Base-by-base conservation (phyloP, 2,329 filamentous ascomycete genomes). In the Rasamsonia emersonii region DNA sequence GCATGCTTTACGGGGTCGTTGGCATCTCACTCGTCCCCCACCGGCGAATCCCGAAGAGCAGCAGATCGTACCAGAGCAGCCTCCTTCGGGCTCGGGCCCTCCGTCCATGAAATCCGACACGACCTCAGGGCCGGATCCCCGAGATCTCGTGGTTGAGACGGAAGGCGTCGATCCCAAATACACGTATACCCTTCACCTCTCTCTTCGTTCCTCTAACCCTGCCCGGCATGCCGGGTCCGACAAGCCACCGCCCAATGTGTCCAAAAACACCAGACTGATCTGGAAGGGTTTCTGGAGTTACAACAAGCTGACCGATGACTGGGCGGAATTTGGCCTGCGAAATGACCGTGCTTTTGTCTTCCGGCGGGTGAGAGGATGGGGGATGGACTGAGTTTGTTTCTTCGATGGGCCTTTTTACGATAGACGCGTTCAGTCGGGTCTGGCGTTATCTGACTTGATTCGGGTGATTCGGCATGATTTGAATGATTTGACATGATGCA, bases 221-320 rank as follows among this genome's bases (percentile, higher is more conserved):
- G 71, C 75, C 9, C 49, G 54, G 18, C 47, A 50, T 5, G 73
- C 70, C 41, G 71, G 70, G 0, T 25, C 44, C 8, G 41, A 36
- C 9, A 32, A 37, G 10, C 21, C 44, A 8, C 41, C 44, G 20
- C 39, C 48, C 5, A 62, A 60, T 29, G 64, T 67, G 1, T 66
- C 77, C 0, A 76, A 77, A 52, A 94, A 93, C 50, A 95, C 89
- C 40, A 94, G 93, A 60, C 61, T 98, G 30, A 64, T 68, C 1
- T 98, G 91, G 89, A 81, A 82, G 47, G 81, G 82, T 1, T 95
- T 88, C 54, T 93, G 85, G 75, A 89, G 80, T 62, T 89, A 93
- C 53, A 93, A 96, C 53, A 73, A 75, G 45, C 58, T 93, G 49
- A 93, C 86, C 5, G 86, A 93, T 54, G 88, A 95, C 58, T 91